Percentiles rank a stretch among this genome's conserved stretches.
Conservation (phyloP, 257 asterid genomes). For the Primulina tabacum region DNA sequence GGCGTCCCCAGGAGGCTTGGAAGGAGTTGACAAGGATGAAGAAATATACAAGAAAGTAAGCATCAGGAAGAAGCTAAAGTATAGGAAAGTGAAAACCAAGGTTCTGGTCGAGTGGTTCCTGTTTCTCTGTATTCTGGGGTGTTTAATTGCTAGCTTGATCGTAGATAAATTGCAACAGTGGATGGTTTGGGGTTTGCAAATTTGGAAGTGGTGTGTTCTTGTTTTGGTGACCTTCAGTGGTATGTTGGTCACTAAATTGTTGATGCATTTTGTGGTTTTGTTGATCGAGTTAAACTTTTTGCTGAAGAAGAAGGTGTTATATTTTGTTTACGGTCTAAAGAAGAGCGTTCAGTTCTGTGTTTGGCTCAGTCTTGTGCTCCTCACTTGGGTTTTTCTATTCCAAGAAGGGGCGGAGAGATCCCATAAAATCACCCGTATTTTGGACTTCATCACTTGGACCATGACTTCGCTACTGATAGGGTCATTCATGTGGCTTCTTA, state of each 20-base stretch:
- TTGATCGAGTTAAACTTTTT: slow-evolving; percentile 73
- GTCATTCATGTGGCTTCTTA: slow-evolving; percentile 70
- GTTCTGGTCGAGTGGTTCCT: slow-evolving; percentile 66
- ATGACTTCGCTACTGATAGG: slow-evolving; percentile 60
- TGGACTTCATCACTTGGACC: slow-evolving; percentile 70
- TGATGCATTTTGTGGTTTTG: slow-evolving; percentile 57
- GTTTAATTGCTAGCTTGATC: slow-evolving; percentile 51
- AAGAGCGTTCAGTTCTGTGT: slow-evolving; percentile 64
- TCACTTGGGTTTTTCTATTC: slow-evolving; percentile 64
- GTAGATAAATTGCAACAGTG: slow-evolving; percentile 37
- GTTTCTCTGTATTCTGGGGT: slow-evolving; percentile 52
- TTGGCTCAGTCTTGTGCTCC: slow-evolving; percentile 65
- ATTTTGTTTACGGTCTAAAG: slow-evolving; percentile 71
- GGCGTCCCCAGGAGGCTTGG: slow-evolving; percentile 53
- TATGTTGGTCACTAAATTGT: slow-evolving; percentile 56
- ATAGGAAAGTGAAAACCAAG: slow-evolving; percentile 53
- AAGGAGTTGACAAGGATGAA: slow-evolving; percentile 65
- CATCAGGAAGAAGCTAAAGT: slow-evolving; percentile 54
- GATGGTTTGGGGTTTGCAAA: slow-evolving; percentile 48
- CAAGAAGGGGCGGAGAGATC: slow-evolving; percentile 42
- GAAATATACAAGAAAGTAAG: slow-evolving; percentile 81
- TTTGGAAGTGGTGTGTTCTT: slow-evolving; percentile 74
- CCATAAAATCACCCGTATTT: slow-evolving; percentile 26
- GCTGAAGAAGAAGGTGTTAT: slow-evolving; percentile 67
- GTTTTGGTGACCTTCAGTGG: slow-evolving; percentile 81